Percentiles rank a stretch among this genome's conserved stretches.
Conservation (phyloP, 2,329 filamentous ascomycete species). For the Endothia cerciana region DNA sequence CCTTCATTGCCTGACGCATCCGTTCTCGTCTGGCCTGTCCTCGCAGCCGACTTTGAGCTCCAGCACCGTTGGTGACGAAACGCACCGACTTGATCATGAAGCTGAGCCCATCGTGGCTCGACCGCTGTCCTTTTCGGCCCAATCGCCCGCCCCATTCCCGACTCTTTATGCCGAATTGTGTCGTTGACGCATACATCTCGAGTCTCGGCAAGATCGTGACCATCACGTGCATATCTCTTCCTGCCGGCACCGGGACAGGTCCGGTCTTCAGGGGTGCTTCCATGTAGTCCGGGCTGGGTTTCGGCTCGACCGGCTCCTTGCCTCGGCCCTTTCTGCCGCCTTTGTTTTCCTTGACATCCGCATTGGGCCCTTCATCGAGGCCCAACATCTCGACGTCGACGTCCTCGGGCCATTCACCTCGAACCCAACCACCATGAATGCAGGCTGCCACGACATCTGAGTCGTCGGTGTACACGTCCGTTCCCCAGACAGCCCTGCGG, state of each 20-base stretch:
- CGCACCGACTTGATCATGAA: slow-evolving; percentile 82
- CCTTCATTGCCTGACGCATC: slow-evolving; percentile 59
- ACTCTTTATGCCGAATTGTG: slow-evolving; percentile 80
- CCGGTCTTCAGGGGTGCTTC: slow-evolving; percentile 60
- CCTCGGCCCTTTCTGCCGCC: slow-evolving; percentile 35
- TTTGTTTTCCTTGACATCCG: slow-evolving; percentile 36
- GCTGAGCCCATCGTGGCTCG: slow-evolving; percentile 80
- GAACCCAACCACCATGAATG: slow-evolving; percentile 91
- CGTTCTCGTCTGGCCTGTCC: slow-evolving; percentile 60
- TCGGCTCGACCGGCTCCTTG: slow-evolving; percentile 29
- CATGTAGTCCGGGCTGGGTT: slow-evolving; percentile 42
- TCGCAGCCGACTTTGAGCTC: slow-evolving; percentile 58
- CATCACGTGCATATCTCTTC: slow-evolving; percentile 85
- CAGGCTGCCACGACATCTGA: slow-evolving; percentile 91
- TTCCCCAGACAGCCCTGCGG: slow-evolving; percentile 85
- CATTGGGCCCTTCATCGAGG: slow-evolving; percentile 46
- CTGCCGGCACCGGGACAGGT: slow-evolving; percentile 65
- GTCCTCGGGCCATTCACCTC: slow-evolving; percentile 82
- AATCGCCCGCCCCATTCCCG: slow-evolving; percentile 72
- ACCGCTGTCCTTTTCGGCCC: slow-evolving; percentile 43
- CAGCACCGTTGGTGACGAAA: slow-evolving; percentile 80
- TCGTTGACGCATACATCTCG: slow-evolving; percentile 74
- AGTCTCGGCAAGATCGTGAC: slow-evolving; percentile 81
- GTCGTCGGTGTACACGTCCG: slow-evolving; percentile 93
- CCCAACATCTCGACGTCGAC: slow-evolving; percentile 72